phyloP scores from a whole-genome alignment of 208 protist species.

The Acanthamoeba lenticulata region DNA sequence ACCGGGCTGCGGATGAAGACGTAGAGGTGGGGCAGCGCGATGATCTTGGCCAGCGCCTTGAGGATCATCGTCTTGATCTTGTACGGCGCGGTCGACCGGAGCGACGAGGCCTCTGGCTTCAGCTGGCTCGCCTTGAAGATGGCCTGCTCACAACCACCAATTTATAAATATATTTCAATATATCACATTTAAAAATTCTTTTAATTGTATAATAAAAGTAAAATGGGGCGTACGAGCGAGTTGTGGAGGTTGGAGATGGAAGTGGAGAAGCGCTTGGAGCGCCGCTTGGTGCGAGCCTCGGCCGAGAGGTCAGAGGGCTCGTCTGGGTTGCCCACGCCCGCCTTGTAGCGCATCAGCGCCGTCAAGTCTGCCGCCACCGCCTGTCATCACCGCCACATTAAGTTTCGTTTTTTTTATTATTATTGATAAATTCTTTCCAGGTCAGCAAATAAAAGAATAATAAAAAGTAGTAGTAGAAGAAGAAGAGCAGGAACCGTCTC shows the following conservation, averaged over 20 bases:
- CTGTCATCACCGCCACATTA: not conserved
- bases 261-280: conserved; percentile 46
- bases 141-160: not conserved
- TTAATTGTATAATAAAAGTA: too few relatives aligned
- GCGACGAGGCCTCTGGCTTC: conserved; percentile 14
- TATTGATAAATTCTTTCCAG: too few relatives aligned
- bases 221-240: conserved; percentile 18
- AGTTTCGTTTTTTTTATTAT: too few relatives aligned
- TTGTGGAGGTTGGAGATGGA: conserved; percentile 51
- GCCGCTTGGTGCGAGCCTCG: conserved; percentile 46
- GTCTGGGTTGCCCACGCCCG: conserved; percentile 51
- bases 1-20: conserved; percentile 47
- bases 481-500: not conserved
- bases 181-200: too few relatives aligned
- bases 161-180: too few relatives aligned
- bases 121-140: conserved; percentile 49
- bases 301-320: conserved; percentile 49
- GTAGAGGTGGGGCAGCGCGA: conserved; percentile 12
- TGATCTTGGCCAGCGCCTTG: conserved; percentile 37
- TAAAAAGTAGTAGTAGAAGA: not conserved
- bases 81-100: not conserved
- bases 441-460: not conserved
- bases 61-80: conserved; percentile 46
- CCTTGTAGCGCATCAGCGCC: conserved; percentile 54
- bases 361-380: conserved; percentile 57